Conservation (phyloP, 139 green algal species). For the Picochlorum costavermella region DNA sequence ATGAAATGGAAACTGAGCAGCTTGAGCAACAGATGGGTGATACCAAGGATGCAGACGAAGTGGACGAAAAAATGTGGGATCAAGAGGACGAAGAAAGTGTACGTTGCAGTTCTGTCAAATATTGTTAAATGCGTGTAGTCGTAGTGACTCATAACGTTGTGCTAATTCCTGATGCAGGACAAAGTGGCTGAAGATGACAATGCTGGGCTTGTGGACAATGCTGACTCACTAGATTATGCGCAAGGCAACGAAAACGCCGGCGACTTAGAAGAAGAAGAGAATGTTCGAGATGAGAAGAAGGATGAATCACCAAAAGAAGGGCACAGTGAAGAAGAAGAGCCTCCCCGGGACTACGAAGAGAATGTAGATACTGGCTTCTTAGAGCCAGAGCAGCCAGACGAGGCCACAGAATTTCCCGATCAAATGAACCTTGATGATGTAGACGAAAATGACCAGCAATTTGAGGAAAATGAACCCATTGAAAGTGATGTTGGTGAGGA, state of each 20-base stretch:
- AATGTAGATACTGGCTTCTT: conserved; percentile 33
- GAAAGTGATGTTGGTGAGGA: conserved; percentile 16
- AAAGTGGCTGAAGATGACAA: conserved; percentile 1
- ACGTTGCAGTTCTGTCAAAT: background rate
- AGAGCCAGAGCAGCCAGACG: conserved; percentile 41
- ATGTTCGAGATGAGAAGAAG: background rate
- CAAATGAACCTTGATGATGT: conserved; percentile 75
- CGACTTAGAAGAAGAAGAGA: conserved; percentile 27
- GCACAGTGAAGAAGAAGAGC: conserved; percentile 31
- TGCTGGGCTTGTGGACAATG: background rate
- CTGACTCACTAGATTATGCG: background rate
- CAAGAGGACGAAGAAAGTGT: conserved; percentile 47
- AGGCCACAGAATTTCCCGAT: conserved; percentile 70
- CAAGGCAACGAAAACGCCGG: conserved; percentile 14
- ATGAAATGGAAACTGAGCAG: conserved; percentile 31
- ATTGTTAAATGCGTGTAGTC: conserved; percentile 9
- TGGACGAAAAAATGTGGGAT: conserved; percentile 90
- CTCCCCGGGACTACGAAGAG: conserved; percentile 63
- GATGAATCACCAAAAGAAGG: conserved; percentile 2
- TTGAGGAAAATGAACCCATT: conserved; percentile 11
- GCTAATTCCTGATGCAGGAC: conserved; percentile 6
- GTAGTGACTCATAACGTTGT: conserved; percentile 4
- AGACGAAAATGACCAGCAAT: conserved; percentile 8
- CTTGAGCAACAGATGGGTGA: conserved; percentile 70
- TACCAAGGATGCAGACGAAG: conserved; percentile 52